Evolutionary conservation across 176 grass and related monocot species (phyloP), one percentile per base, ranked within the genome.

Genomic region (Leersia perrieri): DNA sequence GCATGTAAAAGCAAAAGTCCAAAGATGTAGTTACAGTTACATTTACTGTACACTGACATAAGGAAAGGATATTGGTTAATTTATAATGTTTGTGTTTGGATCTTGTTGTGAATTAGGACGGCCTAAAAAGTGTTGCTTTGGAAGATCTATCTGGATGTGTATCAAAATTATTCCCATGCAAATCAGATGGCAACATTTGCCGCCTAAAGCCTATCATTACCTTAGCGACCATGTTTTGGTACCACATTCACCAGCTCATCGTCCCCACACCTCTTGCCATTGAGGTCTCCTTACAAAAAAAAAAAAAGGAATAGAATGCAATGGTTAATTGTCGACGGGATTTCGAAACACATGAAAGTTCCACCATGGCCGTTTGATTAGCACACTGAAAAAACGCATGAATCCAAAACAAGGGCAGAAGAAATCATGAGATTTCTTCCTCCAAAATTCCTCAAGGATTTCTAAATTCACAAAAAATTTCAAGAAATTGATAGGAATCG

Each of bases 141-240:
- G 70, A 86, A 75, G 22, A 68, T 86, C 62, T 75, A 74, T 11
- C 70, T 86, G 77, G 77, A 86, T 75, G 27, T 61, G 77, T 58
- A 80, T 80, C 62, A 2, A 68, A 63, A 57, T 58, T 60, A 20
- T 58, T 58, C 22, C 0, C 30, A 47, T 66, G 69, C 60, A 80
- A 80, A 63, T 86, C 53, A n/a, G 70, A 28, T 70, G 5, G 49
- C 77, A 81, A 71, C 33, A 35, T 81, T 49, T 75, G 77, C 84
- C 62, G 38, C 85, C 63, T 69, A 39, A 76, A 76, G n/a, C 20
- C 28, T 12, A 69, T 87, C 77, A 87, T 75, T 33, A 74, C 33
- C 61, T 67, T 74, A 11, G 70, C 33, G 32, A 75, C 75, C 69
- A 80, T 75, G 77, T 64, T 76, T 60, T 16, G 63, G 35, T 63